These are phyloP conservation scores for Alternaria conjuncta DNA, from an alignment of 2,329 filamentous ascomycete species.

Conservation along the genomic window DNA sequence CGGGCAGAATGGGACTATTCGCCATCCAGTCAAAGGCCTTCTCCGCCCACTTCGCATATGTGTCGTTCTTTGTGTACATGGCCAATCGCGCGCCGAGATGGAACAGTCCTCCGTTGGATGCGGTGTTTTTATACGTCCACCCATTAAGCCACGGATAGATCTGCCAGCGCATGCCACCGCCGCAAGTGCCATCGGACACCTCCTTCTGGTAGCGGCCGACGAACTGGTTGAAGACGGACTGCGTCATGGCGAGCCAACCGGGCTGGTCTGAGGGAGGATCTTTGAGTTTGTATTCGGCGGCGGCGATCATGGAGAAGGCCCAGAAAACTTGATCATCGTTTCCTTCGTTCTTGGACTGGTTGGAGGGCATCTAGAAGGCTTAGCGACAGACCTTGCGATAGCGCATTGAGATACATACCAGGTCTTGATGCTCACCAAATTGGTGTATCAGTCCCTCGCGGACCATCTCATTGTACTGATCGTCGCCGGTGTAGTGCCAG, in stretches of 20 bases:
- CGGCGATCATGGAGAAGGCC: constrained; percentile 63
- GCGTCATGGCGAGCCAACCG: constrained; percentile 53
- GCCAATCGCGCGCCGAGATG: constrained; percentile 47
- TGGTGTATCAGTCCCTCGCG: constrained; percentile 54
- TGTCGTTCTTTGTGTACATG: constrained; percentile 47
- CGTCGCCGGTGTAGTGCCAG: constrained; percentile 81
- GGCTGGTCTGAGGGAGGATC: constrained; percentile 50
- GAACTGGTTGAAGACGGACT: constrained; percentile 49
- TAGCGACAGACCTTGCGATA: neutral
- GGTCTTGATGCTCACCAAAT: constrained; percentile 37
- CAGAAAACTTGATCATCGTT: constrained; percentile 67
- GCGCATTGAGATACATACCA: constrained; percentile 21
- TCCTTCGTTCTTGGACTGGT: constrained; percentile 52
- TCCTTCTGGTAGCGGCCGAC: constrained; percentile 41
- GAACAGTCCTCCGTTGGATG: constrained; percentile 48
- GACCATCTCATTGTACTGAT: constrained; percentile 71
- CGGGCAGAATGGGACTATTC: constrained; percentile 30
- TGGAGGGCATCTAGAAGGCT: constrained; percentile 37
- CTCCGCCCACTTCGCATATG: constrained; percentile 46
- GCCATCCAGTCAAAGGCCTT: constrained; percentile 47
- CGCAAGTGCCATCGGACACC: constrained; percentile 31
- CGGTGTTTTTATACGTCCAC: constrained; percentile 49
- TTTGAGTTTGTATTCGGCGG: constrained; percentile 59
- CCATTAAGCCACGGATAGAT: constrained; percentile 45
- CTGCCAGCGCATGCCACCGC: constrained; percentile 48